Evolutionary conservation across 331 rosid species (phyloP).

Genomic region (Phaseolus coccineus): DNA sequence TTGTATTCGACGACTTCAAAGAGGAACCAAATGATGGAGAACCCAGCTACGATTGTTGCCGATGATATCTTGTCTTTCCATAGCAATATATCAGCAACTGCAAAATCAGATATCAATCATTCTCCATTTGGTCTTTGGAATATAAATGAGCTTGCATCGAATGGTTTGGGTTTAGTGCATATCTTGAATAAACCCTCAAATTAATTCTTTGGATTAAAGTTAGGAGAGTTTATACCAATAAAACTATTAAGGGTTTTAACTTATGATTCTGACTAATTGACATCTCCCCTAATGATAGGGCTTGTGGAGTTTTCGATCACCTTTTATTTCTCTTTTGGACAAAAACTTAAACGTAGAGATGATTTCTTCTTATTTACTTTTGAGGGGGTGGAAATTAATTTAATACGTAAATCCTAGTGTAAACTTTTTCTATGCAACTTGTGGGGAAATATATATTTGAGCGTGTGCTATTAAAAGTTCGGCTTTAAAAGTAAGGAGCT

Average conservation of each 20-base stretch:
- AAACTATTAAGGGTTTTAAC: background rate
- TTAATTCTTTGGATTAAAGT: background rate
- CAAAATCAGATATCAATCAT: constrained; percentile 40
- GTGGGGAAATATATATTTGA: background rate
- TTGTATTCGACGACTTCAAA: constrained; percentile 68
- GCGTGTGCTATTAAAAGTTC: background rate
- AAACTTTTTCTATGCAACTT: background rate
- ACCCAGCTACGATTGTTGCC: constrained; percentile 51
- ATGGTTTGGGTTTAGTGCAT: background rate
- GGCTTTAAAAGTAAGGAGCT: background rate
- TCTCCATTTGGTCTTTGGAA: background rate
- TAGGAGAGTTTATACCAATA: background rate
- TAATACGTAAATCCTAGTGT: background rate
- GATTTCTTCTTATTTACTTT: no score
- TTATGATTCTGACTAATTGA: background rate
- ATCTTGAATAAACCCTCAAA: background rate
- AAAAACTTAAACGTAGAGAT: background rate
- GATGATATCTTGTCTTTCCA: constrained; percentile 69
- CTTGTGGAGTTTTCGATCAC: background rate
- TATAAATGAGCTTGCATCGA: background rate
- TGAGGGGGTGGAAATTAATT: background rate
- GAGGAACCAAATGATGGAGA: constrained; percentile 60
- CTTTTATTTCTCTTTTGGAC: background rate
- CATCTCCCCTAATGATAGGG: background rate
- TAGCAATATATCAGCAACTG: constrained; percentile 70